Evolutionary conservation across 306 rosid genomes (phyloP).

Genomic region (Vachellia pachyceras): DNA sequence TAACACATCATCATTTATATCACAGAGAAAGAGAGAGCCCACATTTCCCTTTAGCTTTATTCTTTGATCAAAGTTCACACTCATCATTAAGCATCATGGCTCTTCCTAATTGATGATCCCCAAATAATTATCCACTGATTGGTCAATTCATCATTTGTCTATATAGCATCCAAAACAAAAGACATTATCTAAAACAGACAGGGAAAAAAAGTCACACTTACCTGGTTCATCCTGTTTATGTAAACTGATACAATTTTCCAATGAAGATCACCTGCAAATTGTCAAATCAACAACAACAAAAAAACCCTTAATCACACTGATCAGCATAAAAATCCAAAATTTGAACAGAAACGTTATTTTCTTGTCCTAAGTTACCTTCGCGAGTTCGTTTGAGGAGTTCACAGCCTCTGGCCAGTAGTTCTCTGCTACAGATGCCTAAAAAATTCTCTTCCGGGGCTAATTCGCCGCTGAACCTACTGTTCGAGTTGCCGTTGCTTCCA

Average conservation of each 20-base stretch:
- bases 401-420: constrained; percentile 74
- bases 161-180: constrained; percentile 10
- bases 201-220: constrained; percentile 47
- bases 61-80: constrained; percentile 44
- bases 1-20: constrained; percentile 3
- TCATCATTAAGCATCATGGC: constrained; percentile 26
- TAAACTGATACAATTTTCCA: constrained; percentile 95
- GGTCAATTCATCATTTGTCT: neutral
- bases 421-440: constrained; percentile 72
- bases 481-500: constrained; percentile 54
- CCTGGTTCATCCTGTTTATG: constrained; percentile 79
- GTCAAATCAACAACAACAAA: constrained; percentile 4
- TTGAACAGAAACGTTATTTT: neutral
- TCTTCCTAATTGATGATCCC: constrained; percentile 51
- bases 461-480: constrained; percentile 76
- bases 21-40: constrained; percentile 6
- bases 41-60: constrained; percentile 40
- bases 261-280: constrained; percentile 88
- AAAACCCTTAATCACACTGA: neutral
- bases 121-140: too few species aligned
- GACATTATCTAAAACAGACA: neutral
- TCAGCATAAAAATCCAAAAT: neutral
- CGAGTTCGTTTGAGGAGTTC: constrained; percentile 97
- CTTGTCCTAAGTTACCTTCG: constrained; percentile 51
- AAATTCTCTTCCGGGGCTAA: constrained; percentile 71